These are phyloP conservation scores for Areca catechu DNA, from an alignment of 176 grass and related monocot genomes.

Conservation along the genomic window DNA sequence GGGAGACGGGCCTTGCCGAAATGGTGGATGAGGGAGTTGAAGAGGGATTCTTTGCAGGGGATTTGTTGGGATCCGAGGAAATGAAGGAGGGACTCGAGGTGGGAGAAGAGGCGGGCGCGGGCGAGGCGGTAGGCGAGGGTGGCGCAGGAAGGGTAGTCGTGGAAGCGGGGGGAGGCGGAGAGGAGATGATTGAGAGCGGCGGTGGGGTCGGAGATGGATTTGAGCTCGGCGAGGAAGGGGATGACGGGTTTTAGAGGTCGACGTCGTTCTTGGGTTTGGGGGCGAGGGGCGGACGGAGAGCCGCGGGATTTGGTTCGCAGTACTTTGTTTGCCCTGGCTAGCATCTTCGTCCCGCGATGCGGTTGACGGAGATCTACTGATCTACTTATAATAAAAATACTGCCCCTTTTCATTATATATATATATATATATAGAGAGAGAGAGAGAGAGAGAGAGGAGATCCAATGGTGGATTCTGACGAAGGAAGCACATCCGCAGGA, in stretches of 20 bases:
- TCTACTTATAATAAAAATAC: no score
- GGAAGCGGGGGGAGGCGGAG: slow-evolving; percentile 29
- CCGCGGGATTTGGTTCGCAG: no score
- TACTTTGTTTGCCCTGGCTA: no score
- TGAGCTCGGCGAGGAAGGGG: slow-evolving; percentile 57
- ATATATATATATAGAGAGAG: no score
- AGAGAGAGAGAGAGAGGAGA: no score
- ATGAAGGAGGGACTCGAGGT: slow-evolving; percentile 44
- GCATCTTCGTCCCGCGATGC: no score
- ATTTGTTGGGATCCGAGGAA: slow-evolving; percentile 31
- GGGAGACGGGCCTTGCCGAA: slow-evolving; percentile 44
- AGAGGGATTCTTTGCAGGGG: slow-evolving; percentile 41
- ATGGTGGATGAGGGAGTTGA: slow-evolving; percentile 52
- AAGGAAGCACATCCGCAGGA: no score
- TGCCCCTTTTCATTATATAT: no score
- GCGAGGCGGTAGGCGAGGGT: slow-evolving; percentile 66
- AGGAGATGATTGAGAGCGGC: slow-evolving; percentile 37
- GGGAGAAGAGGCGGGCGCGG: slow-evolving; percentile 41
- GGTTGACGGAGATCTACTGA: no score
- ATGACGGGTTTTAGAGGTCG: not conserved
- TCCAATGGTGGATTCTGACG: no score
- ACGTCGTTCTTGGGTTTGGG: no score
- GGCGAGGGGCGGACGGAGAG: no score
- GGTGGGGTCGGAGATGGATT: slow-evolving; percentile 51
- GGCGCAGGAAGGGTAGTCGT: slow-evolving; percentile 59